A percentile compares a stretch with the other conserved stretches of the same genome.
Evolutionary conservation across 257 asterid species (phyloP).

Genomic region (Fraxinus quadrangulata): DNA sequence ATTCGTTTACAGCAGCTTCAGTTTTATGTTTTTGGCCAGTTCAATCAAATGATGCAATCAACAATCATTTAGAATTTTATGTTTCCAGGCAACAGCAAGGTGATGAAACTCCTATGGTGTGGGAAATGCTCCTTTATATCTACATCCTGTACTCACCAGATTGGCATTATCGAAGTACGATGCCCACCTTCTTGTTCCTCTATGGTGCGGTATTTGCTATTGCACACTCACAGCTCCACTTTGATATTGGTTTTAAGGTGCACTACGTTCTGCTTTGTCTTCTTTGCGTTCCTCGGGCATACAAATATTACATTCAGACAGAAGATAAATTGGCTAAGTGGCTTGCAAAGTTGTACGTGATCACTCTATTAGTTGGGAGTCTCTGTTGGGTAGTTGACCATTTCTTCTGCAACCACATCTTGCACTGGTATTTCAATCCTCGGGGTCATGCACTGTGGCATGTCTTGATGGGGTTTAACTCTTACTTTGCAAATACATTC

Average conservation of each 20-base stretch:
- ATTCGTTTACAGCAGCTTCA: background rate
- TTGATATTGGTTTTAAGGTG: slow-evolving; percentile 65
- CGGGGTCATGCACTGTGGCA: slow-evolving; percentile 98
- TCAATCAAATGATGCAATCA: background rate
- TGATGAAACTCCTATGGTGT: slow-evolving; percentile 95
- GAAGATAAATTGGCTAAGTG: slow-evolving; percentile 53
- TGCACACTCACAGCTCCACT: slow-evolving; percentile 70
- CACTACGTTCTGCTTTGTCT: slow-evolving; percentile 86
- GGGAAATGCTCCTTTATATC: slow-evolving; percentile 38
- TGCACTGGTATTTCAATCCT: slow-evolving; percentile 59
- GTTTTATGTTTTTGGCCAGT: slow-evolving; percentile 1
- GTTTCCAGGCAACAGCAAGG: slow-evolving; percentile 85
- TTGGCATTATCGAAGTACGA: slow-evolving; percentile 94
- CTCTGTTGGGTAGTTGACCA: slow-evolving; percentile 80
- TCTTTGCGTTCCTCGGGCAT: slow-evolving; percentile 89
- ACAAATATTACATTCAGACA: slow-evolving; percentile 54
- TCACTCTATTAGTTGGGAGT: slow-evolving; percentile 55
- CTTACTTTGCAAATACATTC: slow-evolving; percentile 82
- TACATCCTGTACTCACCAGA: slow-evolving; percentile 96
- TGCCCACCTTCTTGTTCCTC: slow-evolving; percentile 89
- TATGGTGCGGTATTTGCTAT: slow-evolving; percentile 78
- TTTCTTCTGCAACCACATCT: slow-evolving; percentile 53
- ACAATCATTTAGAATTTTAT: slow-evolving; percentile 11
- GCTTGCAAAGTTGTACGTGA: slow-evolving; percentile 63
- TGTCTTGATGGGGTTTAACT: slow-evolving; percentile 80